These are phyloP conservation scores for Inosperma sp. DNA, from an alignment of 768 basidiomycete genomes.

Conservation along the genomic window DNA sequence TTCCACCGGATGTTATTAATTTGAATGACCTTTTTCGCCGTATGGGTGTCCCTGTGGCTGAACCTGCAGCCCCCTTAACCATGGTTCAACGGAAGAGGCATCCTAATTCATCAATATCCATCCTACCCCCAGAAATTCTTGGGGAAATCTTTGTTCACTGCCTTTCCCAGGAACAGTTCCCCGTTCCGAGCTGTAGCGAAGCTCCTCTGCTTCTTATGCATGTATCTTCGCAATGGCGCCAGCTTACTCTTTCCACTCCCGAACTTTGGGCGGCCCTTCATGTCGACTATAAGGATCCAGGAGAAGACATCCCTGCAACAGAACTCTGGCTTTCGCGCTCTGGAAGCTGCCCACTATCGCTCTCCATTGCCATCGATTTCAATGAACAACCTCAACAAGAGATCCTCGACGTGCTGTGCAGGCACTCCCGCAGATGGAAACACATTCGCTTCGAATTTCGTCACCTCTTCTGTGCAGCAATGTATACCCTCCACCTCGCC, in stretches of 20 bases:
- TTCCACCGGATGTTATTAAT: no score
- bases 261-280: conserved; percentile 30
- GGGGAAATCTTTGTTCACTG: conserved; percentile 28
- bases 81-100: no score
- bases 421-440: conserved; percentile 29
- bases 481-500: conserved; percentile 29
- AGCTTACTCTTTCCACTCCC: conserved; percentile 24
- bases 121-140: conserved; percentile 30
- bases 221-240: conserved; percentile 27
- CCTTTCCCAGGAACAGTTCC: conserved; percentile 24
- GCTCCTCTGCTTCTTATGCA: conserved; percentile 29
- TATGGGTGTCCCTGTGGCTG: no score
- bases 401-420: conserved; percentile 27
- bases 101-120: no score
- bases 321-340: conserved; percentile 29
- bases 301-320: conserved; percentile 23
- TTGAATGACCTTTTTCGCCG: no score
- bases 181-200: conserved; percentile 20
- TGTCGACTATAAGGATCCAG: conserved; percentile 28
- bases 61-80: no score
- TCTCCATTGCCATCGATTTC: conserved; percentile 32
- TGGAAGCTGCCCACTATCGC: conserved; percentile 22
- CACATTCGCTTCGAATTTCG: conserved; percentile 32
- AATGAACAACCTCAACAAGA: conserved; percentile 28
- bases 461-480: conserved; percentile 28